Evolutionary conservation across 164 flowering plant genomes (phyloP), one percentile per base, ranked within the genome.

Genomic region (Stephania yunnanensis): DNA sequence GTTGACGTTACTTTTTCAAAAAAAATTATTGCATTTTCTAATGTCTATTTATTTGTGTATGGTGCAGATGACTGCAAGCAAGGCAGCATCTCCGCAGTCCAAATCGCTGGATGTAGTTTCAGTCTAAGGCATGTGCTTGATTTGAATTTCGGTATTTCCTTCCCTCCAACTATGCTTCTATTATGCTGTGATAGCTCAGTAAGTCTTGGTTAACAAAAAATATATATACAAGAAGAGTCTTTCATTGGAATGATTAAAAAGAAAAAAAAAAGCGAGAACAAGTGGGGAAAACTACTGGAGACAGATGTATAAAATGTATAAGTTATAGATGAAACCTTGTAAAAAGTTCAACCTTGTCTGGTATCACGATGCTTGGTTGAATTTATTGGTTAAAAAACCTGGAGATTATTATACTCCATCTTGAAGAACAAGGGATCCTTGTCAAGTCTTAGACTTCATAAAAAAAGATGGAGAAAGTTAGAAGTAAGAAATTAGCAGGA

Each of bases 71-170:
- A 53, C 22, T 31, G 64, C 29, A 30, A 71, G 9, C 46, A 6
- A 20, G 25, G 52, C 63, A 10, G 58, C 63, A 55, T 50, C 76
- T 7, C 71, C 71, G 15, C 45, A 46, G n/a, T 74, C 76, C 8
- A 74, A 42, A 71, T 74, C 76, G 22, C 68, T 67, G 63, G 76
- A 74, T 36, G 53, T 58, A 29, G 25, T 42, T 45, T 46, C 36
- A 5, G 67, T 72, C 31, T 72, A 72, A 55, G 8, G n/a, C 22
- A 10, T 7, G 74, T 11, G 17, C 31, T 22, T 10, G 31, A 5
- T 55, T 55, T 36, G 74, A 29, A 17, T 17, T 72, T 19, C 15
- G 25, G 46, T 55, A 19, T 71, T 71, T 46, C 10, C 13, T 6
- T 36, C 42, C 15, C 3, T 42, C 45, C 15, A 9, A 61, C 55